Base-by-base conservation (phyloP, 2,329 filamentous ascomycete species). In the Epichloe glyceriae region DNA sequence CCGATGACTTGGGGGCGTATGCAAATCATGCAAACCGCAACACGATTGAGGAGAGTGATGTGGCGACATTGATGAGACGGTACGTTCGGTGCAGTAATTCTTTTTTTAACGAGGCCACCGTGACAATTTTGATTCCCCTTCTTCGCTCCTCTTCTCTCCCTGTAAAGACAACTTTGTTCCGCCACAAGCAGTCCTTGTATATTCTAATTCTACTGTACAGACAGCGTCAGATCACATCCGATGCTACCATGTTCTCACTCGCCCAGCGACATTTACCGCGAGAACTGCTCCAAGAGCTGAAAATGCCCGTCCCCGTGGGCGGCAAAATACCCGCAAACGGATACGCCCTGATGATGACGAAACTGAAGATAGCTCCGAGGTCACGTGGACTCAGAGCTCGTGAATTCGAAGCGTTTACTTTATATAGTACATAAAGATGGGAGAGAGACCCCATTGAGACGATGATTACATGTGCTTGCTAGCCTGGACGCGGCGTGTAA, bases 1-100 rank as follows among this genome's bases (percentile, higher is more conserved):
- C 86, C 46, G 85, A 89, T 53, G 88, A 95, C 62, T 69, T 95
- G 50, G 79, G 79, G 12, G 83, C 82, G 2, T 95, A 90, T 64
- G 85, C 89, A 17, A 75, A 80, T 54, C 89, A 96, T 65, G 88
- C 85, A 5, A 84, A 85, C 34, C 79, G 89, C 34, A 93, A 86
- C 66, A 88, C 82, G 3, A 88, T 96, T 57, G 86, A 95, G 59
- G 87, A 93, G 64, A 85, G 78, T 58, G 89, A 95, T 64, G 81
- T 94, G 60, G 72, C 88, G 50, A 82, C 86, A 53, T 70, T 95
- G 57, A 88, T 95, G 85, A 82, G 78, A 66, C 83, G 88, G 88
- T 91, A 75, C 19, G 52, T 52, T 42, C 17, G 12, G 38, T 17
- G 8, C 14, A 17, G 15, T 5, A 26, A 8, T 33, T 35, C 8